Percentiles rank a stretch among this genome's conserved stretches.
phyloP scores from a whole-genome alignment of 257 asterid genomes.

The Datura wrightii region DNA sequence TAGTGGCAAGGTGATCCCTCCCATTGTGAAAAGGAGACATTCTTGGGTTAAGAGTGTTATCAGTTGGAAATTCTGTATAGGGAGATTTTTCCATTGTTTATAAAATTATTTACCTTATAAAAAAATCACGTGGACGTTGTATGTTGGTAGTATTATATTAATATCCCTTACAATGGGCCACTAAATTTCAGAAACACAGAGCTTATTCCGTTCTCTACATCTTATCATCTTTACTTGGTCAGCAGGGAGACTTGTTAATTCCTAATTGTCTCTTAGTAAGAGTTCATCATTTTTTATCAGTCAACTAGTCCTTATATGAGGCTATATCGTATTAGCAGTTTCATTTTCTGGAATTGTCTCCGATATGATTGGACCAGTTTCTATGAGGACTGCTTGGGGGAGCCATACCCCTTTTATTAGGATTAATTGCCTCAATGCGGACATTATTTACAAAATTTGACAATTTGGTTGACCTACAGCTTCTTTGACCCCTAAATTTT shows the following conservation, averaged over 20 bases:
- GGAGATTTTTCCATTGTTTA: neutral
- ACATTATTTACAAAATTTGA: neutral
- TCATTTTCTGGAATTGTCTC: neutral
- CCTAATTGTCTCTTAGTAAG: neutral
- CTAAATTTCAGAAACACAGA: neutral
- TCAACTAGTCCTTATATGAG: constrained; percentile 6
- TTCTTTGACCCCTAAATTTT: neutral
- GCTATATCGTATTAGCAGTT: neutral
- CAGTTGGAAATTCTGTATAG: neutral
- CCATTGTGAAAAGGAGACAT: neutral
- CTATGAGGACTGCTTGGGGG: constrained; percentile 15
- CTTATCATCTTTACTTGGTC: neutral
- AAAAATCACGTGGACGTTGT: neutral
- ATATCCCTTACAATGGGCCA: neutral
- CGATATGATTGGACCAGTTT: neutral
- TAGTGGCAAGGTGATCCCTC: constrained; percentile 3
- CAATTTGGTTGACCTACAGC: neutral
- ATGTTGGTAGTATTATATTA: too few relatives aligned
- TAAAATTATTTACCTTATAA: neutral
- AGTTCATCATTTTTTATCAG: neutral
- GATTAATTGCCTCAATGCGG: neutral
- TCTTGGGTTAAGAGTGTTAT: constrained; percentile 13
- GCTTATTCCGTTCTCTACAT: constrained; percentile 16
- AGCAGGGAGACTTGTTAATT: constrained; percentile 6
- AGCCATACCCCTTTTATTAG: neutral